Percentiles rank a stretch among this genome's conserved stretches.
Conservation (phyloP, 139 green algal genomes). For the Desmodesmus armatus region DNA sequence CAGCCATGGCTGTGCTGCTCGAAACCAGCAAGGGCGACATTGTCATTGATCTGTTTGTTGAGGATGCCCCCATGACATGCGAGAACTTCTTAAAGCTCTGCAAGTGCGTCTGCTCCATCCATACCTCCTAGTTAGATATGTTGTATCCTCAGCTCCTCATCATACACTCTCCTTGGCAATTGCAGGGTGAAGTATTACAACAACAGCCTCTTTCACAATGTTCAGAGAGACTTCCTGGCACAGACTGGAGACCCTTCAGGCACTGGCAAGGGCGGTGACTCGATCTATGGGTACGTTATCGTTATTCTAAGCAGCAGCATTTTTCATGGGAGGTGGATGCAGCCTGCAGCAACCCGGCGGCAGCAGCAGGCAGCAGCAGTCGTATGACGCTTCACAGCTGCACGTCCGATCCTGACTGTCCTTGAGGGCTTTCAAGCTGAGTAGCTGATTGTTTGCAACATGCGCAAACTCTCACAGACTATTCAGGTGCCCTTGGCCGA, state of each 20-base stretch:
- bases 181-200: constrained; percentile 95
- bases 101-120: too few species aligned
- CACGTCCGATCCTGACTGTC: background rate
- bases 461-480: constrained; percentile 3
- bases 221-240: constrained; percentile 88
- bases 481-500: too few species aligned
- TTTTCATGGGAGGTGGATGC: too few species aligned
- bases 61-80: constrained; percentile 83
- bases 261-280: constrained; percentile 92
- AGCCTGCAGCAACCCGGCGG: background rate
- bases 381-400: background rate
- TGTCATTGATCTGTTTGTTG: constrained; percentile 90
- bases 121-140: background rate
- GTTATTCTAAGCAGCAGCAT: too few species aligned
- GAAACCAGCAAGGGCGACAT: constrained; percentile 97
- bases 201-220: constrained; percentile 92
- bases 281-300: constrained; percentile 80
- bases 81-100: constrained; percentile 98
- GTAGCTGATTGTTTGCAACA: background rate
- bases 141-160: background rate
- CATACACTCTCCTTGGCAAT: too few species aligned
- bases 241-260: constrained; percentile 91
- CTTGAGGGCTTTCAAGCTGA: too few species aligned
- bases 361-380: constrained; percentile 16
- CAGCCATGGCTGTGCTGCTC: constrained; percentile 92